Conservation (phyloP, 768 basidiomycete species). For the Serendipita indica region DNA sequence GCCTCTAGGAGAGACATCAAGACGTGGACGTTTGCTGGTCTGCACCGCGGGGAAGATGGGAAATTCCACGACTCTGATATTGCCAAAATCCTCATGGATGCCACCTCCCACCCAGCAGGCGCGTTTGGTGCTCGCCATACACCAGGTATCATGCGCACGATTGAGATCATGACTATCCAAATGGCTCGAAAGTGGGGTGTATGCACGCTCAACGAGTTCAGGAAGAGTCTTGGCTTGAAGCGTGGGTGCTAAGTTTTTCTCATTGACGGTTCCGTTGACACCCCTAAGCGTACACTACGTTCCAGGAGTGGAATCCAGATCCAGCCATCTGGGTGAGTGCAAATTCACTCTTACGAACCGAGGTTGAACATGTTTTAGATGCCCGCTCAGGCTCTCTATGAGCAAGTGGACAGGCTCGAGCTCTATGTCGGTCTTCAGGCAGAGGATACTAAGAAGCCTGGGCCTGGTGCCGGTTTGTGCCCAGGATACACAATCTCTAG, state of each 20-base stretch:
- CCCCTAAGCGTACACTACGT: constrained; percentile 42
- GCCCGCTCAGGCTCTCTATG: constrained; percentile 65
- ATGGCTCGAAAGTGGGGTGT: constrained; percentile 43
- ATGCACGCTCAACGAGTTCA: constrained; percentile 64
- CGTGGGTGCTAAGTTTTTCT: constrained; percentile 28
- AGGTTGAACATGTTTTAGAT: constrained; percentile 19
- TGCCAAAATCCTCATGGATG: constrained; percentile 31
- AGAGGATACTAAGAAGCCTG: constrained; percentile 58
- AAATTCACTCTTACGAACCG: background rate
- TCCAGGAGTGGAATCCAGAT: constrained; percentile 72
- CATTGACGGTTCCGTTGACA: constrained; percentile 13
- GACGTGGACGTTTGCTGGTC: constrained; percentile 20
- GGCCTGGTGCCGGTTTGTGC: constrained; percentile 64
- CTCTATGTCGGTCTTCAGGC: constrained; percentile 71
- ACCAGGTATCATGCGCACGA: constrained; percentile 31
- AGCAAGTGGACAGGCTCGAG: constrained; percentile 60
- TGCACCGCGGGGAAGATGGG: constrained; percentile 20
- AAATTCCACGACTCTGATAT: constrained; percentile 19
- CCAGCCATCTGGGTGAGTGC: constrained; percentile 40
- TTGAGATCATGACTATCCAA: constrained; percentile 43
- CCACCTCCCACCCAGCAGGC: constrained; percentile 33
- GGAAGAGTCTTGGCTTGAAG: constrained; percentile 63
- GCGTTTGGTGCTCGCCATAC: constrained; percentile 36
- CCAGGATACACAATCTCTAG: constrained; percentile 57
- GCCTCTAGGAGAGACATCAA: constrained; percentile 9